Evolutionary conservation across 768 basidiomycete species (phyloP), one percentile per base, ranked within the genome.

Genomic region (Termitomyces sp.): DNA sequence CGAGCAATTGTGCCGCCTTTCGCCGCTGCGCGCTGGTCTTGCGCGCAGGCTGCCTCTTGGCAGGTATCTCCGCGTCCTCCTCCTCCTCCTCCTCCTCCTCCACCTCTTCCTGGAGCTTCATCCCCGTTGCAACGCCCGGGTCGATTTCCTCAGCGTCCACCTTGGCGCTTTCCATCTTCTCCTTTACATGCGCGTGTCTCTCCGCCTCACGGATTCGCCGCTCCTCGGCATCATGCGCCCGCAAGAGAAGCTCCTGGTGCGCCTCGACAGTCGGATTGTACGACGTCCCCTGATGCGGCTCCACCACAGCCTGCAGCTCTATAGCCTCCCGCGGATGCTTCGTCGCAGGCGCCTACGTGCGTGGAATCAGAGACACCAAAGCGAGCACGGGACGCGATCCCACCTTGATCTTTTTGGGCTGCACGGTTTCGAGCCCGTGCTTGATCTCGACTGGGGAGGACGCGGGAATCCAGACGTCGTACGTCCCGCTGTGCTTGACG

Each of bases 231-330:
- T 83, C 79, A 52, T 84, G 79, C 0, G 93, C 94, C 51, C 81
- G 72, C 13, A 80, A 72, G 22, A 98, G 68, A 5, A 96, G 81
- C 50, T 84, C 83, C 51, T 83, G 80, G 63, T 96, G 90, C 0
- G 87, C 84, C 4, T 81, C 77, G 1, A 81, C 83, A 0, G 85
- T 84, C 0, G 94, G 94, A 68, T 97, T 97, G 68, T 98, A 98
- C 18, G 92, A 94, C 3, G 87, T 81, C 20, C 94, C 94, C 33
- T 83, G 84, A 62, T 91, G 90, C 0, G 94, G 94, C 3, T 84
- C 73, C 1, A 75, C 64, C 0, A 93, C 81, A 0, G 91, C 87
- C 1, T 87, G 83, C 0, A 88, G 62, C 9, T 80, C 76, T 58
- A 92, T 92, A 22, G 69, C 56, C 22, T 81, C 81, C 44, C 70